Evolutionary conservation across 495 filamentous ascomycete species (phyloP), one percentile per base, ranked within the genome.

Genomic region (Aspergillus avenaceus): DNA sequence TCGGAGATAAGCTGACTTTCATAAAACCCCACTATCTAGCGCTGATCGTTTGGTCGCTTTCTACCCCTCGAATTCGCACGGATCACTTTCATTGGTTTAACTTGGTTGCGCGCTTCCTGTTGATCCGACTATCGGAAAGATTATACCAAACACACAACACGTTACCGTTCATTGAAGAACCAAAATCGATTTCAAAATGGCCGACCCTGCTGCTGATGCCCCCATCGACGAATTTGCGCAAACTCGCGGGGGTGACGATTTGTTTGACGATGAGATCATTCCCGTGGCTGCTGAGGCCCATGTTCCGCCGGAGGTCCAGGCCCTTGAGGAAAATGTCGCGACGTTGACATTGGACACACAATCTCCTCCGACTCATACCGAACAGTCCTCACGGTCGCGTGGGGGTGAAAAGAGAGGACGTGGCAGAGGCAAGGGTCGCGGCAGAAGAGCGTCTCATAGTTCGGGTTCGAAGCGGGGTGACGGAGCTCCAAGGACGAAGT

Each of bases 201-300:
- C 62, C 37, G 63, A 71, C 38, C 21, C 50, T 9, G 34, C 32
- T 16, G 2, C 43, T 18, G 45, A 41, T n/a, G 48, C 52, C 16
- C 37, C 50, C 6, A 63, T 71, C 49, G 71, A 76, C 52, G 68
- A 71, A 48, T 87, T 87, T 54, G 84, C 84, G 14, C 85, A 87
- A 56, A 85, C 84, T 0, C 74, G 84, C 24, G 75, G 74, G 9
- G 77, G 76, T 13, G 84, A 89, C 53, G 84, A 88, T 62, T 65
- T 88, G 13, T 87, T 87, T 57, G 81, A 84, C 54, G 85, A 88
- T 58, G 85, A 87, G 56, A 85, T 87, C 54, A 81, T 82, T 27
- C 84, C 85, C 4, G 67, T 85, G 24, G 45, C 76, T 2, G 62
- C 62, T 3, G 66, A 69, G 46, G 55, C 71, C 29, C 64, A 73